phyloP scores from a whole-genome alignment of 345 rosid genomes.

The Trapa bicornis region DNA sequence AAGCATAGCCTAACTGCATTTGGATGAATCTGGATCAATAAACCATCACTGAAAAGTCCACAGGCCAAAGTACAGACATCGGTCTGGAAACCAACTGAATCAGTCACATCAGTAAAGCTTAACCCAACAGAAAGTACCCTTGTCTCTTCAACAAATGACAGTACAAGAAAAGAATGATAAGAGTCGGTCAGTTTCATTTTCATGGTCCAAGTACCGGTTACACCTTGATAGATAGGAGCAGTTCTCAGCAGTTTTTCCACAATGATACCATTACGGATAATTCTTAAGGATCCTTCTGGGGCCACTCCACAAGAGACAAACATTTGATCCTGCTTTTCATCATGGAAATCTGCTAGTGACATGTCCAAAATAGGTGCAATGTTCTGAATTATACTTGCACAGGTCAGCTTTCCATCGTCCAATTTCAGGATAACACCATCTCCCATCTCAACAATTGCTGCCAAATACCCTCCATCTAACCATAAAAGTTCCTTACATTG shows the following conservation, averaged over 20 bases:
- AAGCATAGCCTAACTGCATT: slow-evolving; percentile 77
- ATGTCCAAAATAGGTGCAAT: slow-evolving; percentile 90
- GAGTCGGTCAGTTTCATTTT: slow-evolving; percentile 57
- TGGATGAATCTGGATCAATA: slow-evolving; percentile 79
- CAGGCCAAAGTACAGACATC: slow-evolving; percentile 93
- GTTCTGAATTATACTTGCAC: slow-evolving; percentile 58
- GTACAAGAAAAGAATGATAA: slow-evolving; percentile 85
- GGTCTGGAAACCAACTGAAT: slow-evolving; percentile 84
- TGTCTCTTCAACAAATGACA: slow-evolving; percentile 95
- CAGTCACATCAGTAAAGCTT: slow-evolving; percentile 90
- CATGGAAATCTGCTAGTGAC: slow-evolving; percentile 72
- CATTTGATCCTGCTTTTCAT: slow-evolving; percentile 82
- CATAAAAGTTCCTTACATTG: slow-evolving; percentile 83
- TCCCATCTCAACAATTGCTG: slow-evolving; percentile 82
- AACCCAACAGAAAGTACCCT: slow-evolving; percentile 90
- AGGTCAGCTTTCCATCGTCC: slow-evolving; percentile 50
- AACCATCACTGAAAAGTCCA: slow-evolving; percentile 75
- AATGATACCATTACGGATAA: slow-evolving; percentile 71
- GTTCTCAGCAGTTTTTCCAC: slow-evolving; percentile 81
- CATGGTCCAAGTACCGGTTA: slow-evolving; percentile 87
- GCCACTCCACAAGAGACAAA: slow-evolving; percentile 95
- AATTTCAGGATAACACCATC: slow-evolving; percentile 78
- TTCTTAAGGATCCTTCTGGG: slow-evolving; percentile 93
- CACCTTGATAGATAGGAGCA: slow-evolving; percentile 78
- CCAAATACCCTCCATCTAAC: slow-evolving; percentile 75